These are phyloP conservation scores for Rhizopus delemar DNA, from an alignment of 371 early-diverging fungal genomes.

Conservation along the genomic window DNA sequence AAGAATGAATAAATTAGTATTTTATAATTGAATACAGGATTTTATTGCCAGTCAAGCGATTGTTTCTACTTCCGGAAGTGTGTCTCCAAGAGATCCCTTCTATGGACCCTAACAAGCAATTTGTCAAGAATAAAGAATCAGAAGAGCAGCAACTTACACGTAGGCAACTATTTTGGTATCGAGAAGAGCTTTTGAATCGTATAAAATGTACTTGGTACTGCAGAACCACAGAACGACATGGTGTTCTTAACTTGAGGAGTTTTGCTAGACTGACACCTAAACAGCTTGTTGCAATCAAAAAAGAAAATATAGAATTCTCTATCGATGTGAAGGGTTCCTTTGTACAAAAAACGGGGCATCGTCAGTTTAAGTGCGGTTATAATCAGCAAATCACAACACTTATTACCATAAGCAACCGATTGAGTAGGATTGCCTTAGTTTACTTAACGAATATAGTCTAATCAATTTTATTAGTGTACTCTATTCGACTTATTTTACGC, in stretches of 20 bases:
- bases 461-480: slow-evolving; percentile 30
- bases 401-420: slow-evolving; percentile 53
- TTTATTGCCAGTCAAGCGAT: slow-evolving; percentile 67
- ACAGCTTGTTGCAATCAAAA: slow-evolving; percentile 57
- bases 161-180: slow-evolving; percentile 76
- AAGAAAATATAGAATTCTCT: slow-evolving; percentile 60
- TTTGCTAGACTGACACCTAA: slow-evolving; percentile 51
- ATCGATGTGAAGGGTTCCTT: slow-evolving; percentile 36
- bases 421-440: slow-evolving; percentile 27
- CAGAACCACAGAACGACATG: slow-evolving; percentile 44
- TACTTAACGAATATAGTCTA: not conserved
- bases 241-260: slow-evolving; percentile 54
- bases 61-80: slow-evolving; percentile 54
- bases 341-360: slow-evolving; percentile 29
- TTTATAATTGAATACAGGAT: slow-evolving; percentile 43
- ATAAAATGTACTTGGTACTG: slow-evolving; percentile 57
- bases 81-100: slow-evolving; percentile 66
- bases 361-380: slow-evolving; percentile 51
- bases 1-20: too few relatives aligned
- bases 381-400: slow-evolving; percentile 56
- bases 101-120: slow-evolving; percentile 73
- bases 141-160: slow-evolving; percentile 59
- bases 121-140: slow-evolving; percentile 59
- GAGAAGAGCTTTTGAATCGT: slow-evolving; percentile 64
- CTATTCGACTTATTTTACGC: slow-evolving; percentile 58